Evolutionary conservation across 352 stramenopile species (phyloP), one percentile per base, ranked within the genome.

Genomic region (Phytopythium delawarense): DNA sequence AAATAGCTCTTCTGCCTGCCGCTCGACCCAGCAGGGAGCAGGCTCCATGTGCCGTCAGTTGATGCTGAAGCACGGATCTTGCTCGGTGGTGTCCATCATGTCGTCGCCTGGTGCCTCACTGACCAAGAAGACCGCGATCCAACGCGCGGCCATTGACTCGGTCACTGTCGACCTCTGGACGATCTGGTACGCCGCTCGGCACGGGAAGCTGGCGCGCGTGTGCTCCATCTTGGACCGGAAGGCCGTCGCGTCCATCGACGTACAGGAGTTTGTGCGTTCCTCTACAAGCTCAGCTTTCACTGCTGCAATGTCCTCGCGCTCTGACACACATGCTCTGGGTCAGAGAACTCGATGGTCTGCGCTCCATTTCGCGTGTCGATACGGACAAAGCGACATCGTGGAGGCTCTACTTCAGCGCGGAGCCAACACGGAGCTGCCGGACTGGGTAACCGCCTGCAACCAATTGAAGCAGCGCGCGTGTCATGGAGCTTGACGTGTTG

Each of bases 171-270:
- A 87, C 34, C 66, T 90, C 45, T 92, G 79, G 74, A 90, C 77
- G 15, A 81, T 92, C 57, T 92, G 83, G 83, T 89, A 92, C 56
- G 83, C 83, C 12, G 72, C 83, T 6, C 75, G 80, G 56, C 75
- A 79, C 21, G 83, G 83, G 7, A 88, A 89, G 45, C 9, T 66
- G 1, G 76, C 74, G 23, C 80, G 81, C 11, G 66, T 90, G 58
- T 65, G 64, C 25, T 83, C 75, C 16, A 59, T 92, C 35, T 62
- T 91, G 15, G 79, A 85, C 8, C 76, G 66, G 0, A 60, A 75
- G 15, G 55, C 58, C 7, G 69, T 78, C 13, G 23, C 53, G 16
- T 76, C 67, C 3, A 70, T 92, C 54, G 71, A 90, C 44, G 74
- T 76, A 2, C 78, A 78, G 46, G 83, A 90, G 67, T 62, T 64